These are phyloP conservation scores for Arthrocladium fulminans DNA, from an alignment of 2,329 filamentous ascomycete species.

Conservation along the genomic window DNA sequence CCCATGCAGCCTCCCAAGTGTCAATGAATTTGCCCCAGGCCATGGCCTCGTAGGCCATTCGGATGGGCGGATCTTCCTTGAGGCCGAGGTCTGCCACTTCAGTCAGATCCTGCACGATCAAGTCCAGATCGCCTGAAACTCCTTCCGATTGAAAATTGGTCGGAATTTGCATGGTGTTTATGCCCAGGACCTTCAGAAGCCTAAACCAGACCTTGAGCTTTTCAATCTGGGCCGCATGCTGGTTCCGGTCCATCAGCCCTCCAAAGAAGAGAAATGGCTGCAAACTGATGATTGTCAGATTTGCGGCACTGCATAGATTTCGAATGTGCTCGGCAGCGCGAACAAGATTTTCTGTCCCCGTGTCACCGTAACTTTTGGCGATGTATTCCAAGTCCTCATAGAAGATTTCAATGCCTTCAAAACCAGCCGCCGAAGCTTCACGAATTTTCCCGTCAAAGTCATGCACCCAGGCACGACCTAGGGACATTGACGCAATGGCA, in stretches of 20 bases:
- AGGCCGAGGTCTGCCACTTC: constrained; percentile 54
- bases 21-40: constrained; percentile 62
- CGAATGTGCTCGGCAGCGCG: constrained; percentile 51
- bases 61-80: constrained; percentile 47
- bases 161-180: constrained; percentile 64
- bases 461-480: constrained; percentile 65
- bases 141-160: constrained; percentile 51
- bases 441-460: constrained; percentile 57
- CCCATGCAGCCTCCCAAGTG: constrained; percentile 64
- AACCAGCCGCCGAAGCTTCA: constrained; percentile 56
- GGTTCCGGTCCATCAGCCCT: constrained; percentile 55
- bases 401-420: constrained; percentile 66
- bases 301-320: constrained; percentile 30
- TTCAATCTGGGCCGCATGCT: constrained; percentile 52
- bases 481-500: constrained; percentile 35
- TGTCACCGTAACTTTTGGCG: constrained; percentile 28
- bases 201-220: constrained; percentile 59
- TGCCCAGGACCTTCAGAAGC: constrained; percentile 54
- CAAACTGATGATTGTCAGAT: constrained; percentile 29
- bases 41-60: constrained; percentile 64
- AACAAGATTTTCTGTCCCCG: constrained; percentile 40
- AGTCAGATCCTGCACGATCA: constrained; percentile 35
- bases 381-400: constrained; percentile 64
- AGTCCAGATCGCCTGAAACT: constrained; percentile 41
- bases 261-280: constrained; percentile 74